These are phyloP conservation scores for Hanseniaspora uvarum DNA, from an alignment of 1,139 yeast species.

Conservation along the genomic window DNA sequence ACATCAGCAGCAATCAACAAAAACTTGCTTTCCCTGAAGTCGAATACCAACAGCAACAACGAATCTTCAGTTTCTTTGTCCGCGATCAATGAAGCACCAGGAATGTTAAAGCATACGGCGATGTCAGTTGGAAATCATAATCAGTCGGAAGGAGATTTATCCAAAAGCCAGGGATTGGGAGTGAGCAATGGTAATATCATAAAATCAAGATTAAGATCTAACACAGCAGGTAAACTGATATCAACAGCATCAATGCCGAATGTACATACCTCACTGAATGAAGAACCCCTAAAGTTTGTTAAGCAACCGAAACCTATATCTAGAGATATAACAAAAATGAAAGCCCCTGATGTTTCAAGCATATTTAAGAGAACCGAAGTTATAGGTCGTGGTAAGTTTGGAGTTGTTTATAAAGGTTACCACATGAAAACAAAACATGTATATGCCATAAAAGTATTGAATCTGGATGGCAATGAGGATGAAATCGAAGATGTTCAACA, in stretches of 20 bases:
- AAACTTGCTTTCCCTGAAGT: not conserved
- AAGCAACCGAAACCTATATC: not conserved
- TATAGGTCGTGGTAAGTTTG: conserved; percentile 93
- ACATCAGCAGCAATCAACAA: conserved; percentile 5
- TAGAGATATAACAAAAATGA: not conserved
- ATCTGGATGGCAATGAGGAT: conserved; percentile 85
- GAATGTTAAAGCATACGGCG: not conserved
- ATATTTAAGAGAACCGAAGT: conserved; percentile 73
- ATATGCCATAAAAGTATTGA: conserved; percentile 86
- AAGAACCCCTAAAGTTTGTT: not conserved
- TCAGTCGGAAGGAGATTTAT: not conserved
- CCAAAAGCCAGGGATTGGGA: not conserved
- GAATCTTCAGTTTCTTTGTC: not conserved
- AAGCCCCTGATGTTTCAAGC: conserved; percentile 29
- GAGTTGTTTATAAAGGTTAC: conserved; percentile 82
- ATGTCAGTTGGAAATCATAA: not conserved
- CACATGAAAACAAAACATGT: conserved; percentile 46
- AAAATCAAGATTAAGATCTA: conserved; percentile 1
- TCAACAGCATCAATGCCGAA: conserved; percentile 1
- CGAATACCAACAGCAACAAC: not conserved
- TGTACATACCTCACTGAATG: not conserved
- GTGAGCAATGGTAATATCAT: not conserved
- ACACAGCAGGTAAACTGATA: not conserved
- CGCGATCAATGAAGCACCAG: not conserved
- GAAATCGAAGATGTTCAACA: conserved; percentile 92